Conservation (phyloP, 2,329 filamentous ascomycete genomes). For the Sporothrix mexicana region DNA sequence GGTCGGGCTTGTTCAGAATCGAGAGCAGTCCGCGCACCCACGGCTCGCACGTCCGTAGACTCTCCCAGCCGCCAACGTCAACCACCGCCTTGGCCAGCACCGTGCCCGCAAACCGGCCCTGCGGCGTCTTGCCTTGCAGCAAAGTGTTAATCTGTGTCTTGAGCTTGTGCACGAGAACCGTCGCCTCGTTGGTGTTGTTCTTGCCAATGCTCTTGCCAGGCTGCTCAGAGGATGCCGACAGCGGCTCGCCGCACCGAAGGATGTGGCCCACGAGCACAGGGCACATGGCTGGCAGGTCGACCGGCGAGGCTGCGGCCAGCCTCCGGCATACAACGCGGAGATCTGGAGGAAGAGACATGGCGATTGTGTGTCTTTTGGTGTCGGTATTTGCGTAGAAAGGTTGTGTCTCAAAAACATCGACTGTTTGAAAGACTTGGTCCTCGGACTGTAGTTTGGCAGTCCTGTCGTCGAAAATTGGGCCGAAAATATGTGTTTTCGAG, state of each 20-base stretch:
- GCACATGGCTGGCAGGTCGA: constrained; percentile 75
- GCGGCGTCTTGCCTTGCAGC: constrained; percentile 74
- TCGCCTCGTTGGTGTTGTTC: constrained; percentile 62
- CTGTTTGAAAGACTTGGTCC: neutral
- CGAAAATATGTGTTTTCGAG: neutral
- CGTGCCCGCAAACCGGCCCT: constrained; percentile 78
- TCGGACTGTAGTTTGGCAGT: neutral
- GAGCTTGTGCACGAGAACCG: constrained; percentile 79
- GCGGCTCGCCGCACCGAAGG: constrained; percentile 60
- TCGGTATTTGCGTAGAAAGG: neutral
- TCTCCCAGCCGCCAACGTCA: constrained; percentile 84
- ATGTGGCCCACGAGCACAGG: constrained; percentile 70
- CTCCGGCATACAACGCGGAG: constrained; percentile 70
- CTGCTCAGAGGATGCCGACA: constrained; percentile 66
- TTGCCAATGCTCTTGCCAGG: constrained; percentile 60
- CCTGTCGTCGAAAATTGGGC: neutral
- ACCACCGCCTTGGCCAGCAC: constrained; percentile 80
- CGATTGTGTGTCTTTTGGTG: constrained; percentile 9
- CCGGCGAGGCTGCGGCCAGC: constrained; percentile 72
- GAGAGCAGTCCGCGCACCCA: constrained; percentile 81
- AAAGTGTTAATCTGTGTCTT: constrained; percentile 79
- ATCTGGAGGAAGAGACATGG: constrained; percentile 58
- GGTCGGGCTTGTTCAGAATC: constrained; percentile 81
- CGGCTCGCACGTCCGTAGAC: constrained; percentile 71
- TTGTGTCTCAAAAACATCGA: too few species aligned